Percentiles rank a stretch among this genome's conserved stretches.
Evolutionary conservation across 2,329 filamentous ascomycete genomes (phyloP).

Genomic region (Colletotrichum simmondsii): DNA sequence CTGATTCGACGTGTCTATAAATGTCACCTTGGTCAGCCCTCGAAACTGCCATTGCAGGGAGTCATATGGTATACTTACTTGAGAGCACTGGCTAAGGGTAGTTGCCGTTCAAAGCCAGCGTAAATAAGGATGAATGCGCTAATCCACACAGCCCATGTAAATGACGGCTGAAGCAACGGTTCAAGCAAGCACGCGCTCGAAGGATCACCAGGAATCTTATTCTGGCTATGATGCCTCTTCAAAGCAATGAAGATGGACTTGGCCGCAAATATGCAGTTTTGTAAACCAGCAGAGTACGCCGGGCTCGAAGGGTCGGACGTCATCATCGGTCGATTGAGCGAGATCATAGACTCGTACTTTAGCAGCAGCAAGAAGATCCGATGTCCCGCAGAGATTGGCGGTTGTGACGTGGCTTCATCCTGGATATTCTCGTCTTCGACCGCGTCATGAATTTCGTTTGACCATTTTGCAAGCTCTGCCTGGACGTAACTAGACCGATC

Average conservation of each 20-base stretch:
- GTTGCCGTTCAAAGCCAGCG: conserved; percentile 57
- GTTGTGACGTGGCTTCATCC: conserved; percentile 34
- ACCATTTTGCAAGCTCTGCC: conserved; percentile 62
- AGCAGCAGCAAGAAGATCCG: conserved; percentile 54
- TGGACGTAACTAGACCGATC: conserved; percentile 56
- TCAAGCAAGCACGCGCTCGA: conserved; percentile 27
- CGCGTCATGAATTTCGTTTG: conserved; percentile 63
- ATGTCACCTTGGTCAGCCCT: too few species aligned
- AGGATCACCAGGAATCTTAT: conserved; percentile 26
- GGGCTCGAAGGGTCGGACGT: conserved; percentile 54
- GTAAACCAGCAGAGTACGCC: conserved; percentile 59
- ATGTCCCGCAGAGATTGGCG: conserved; percentile 43
- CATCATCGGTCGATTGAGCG: conserved; percentile 60
- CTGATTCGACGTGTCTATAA: conserved; percentile 43
- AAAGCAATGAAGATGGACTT: conserved; percentile 57
- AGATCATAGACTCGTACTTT: conserved; percentile 62
- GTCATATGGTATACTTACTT: conserved; percentile 49
- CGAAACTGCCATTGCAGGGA: too few species aligned
- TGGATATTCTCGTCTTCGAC: conserved; percentile 48
- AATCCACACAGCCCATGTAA: conserved; percentile 65
- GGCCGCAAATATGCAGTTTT: conserved; percentile 62
- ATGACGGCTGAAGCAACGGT: conserved; percentile 60
- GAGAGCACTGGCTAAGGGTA: conserved; percentile 49
- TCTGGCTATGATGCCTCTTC: conserved; percentile 40
- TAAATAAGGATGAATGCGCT: conserved; percentile 62